A percentile compares a stretch with the other conserved stretches of the same genome.
Conservation (phyloP, 2,329 filamentous ascomycete species). For the Ceratocystis diversiconidia region DNA sequence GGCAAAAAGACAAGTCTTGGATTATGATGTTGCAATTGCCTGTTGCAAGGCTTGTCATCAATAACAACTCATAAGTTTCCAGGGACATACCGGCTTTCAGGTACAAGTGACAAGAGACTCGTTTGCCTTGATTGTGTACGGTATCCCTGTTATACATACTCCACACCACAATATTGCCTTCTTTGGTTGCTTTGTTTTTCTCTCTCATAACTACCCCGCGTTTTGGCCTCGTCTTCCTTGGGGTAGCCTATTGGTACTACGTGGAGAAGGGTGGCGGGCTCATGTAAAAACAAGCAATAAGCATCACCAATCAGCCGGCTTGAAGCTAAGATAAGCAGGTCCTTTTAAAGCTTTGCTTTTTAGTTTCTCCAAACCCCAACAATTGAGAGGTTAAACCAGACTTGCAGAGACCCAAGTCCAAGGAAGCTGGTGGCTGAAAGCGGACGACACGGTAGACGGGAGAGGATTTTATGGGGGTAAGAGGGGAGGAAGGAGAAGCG, state of each 20-base stretch:
- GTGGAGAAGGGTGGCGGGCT: background rate
- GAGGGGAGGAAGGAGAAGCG: background rate
- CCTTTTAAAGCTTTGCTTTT: too few species aligned
- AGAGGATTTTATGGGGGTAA: background rate
- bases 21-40: background rate
- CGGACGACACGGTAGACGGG: background rate
- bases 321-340: background rate
- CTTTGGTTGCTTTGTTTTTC: too few species aligned
- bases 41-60: background rate
- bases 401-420: too few species aligned
- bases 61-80: background rate
- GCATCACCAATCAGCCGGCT: background rate
- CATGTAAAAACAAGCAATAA: background rate
- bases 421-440: background rate
- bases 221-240: background rate
- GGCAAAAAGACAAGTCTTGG: background rate
- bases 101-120: background rate
- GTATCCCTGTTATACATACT: too few species aligned
- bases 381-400: background rate
- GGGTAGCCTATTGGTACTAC: background rate
- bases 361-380: background rate
- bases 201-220: conserved; percentile 1
- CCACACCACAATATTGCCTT: too few species aligned
- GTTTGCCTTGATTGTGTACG: background rate
- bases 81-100: background rate